Base-by-base conservation (phyloP, 2,329 filamentous ascomycete species). In the Chrysosphaeria jannelii region DNA sequence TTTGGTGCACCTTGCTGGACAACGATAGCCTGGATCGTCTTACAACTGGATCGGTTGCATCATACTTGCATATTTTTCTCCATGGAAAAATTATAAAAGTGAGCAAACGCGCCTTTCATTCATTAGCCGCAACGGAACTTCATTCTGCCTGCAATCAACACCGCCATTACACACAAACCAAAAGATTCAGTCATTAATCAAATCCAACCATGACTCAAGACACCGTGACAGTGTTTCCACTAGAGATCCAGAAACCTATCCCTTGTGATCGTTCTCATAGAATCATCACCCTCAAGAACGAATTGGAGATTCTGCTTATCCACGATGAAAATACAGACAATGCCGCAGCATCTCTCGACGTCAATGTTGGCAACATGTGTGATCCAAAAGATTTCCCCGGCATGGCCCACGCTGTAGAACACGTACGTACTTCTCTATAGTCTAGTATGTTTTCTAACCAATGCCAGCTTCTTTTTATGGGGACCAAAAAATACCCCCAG, bases 281-380 rank as follows among this genome's bases (percentile, higher is more conserved):
- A 27, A 76, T 97, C 31, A 67, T 93, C 34, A 61, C 64, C 25
- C 54, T 97, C 25, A 50, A 61, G 22, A 97, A 97, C 44, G 57
- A 79, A 42, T 59, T 97, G 10, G 81, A 97, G 50, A 81, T 66
- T 6, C 53, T 97, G 10, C 50, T 97, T 23, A 85, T 93, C 26
- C 81, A 93, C 41, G 85, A 97, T 46, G 61, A 74, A 1, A 69
- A 88, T 30, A 90, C 85, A 6, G 85, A 97, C 52, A 93, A 93
- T 55, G 79, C 85, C 31, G 89, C 78, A 37, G 85, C 81, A 7
- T 72, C 81, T 23, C 64, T 93, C 39, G 85, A 93, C 41, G 79
- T 93, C 39, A 79, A 89, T 42, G 81, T 91, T 17, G 85, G 85
- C 30, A 88, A 75, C 44, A 91, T 91, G 48, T 88, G 74, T 39